Percentiles rank a stretch among this genome's conserved stretches.
These are phyloP conservation scores for Euphorbia peplus DNA, from an alignment of 345 rosid species.

Conservation along the genomic window DNA sequence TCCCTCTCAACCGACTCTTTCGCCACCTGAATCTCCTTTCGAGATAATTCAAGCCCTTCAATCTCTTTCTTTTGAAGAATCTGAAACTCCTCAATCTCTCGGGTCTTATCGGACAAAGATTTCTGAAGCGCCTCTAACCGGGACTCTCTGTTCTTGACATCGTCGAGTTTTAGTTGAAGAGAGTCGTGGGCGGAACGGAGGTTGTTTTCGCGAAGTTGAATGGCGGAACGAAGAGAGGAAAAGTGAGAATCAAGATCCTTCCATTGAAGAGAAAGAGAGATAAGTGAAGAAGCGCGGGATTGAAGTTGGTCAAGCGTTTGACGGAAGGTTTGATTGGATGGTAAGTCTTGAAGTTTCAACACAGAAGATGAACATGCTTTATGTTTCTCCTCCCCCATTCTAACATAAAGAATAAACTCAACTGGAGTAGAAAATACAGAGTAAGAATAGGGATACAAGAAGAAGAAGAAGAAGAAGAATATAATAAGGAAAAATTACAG, in stretches of 20 bases:
- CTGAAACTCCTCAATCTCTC: constrained; percentile 21
- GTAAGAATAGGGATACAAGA: too few relatives aligned
- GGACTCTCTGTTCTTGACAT: neutral
- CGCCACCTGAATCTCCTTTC: neutral
- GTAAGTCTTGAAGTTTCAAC: constrained; percentile 15
- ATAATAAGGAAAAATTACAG: too few relatives aligned
- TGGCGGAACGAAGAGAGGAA: constrained; percentile 17
- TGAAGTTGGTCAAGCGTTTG: constrained; percentile 34
- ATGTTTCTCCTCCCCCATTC: constrained; percentile 10
- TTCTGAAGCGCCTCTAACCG: neutral
- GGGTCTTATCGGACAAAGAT: constrained; percentile 8
- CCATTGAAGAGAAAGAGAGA: constrained; percentile 41
- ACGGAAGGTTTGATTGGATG: constrained; percentile 16
- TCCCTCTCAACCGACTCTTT: too few relatives aligned
- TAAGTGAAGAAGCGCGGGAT: constrained; percentile 38
- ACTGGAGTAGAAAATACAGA: neutral
- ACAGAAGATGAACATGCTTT: constrained; percentile 19
- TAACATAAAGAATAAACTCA: neutral
- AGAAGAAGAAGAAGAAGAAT: neutral
- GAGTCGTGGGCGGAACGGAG: constrained; percentile 1
- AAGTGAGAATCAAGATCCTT: constrained; percentile 40
- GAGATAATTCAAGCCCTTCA: constrained; percentile 18
- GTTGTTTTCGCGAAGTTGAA: constrained; percentile 34
- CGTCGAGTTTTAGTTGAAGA: neutral
- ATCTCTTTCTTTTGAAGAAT: constrained; percentile 6